Evolutionary conservation across 2,329 filamentous ascomycete genomes (phyloP).

Genomic region (Dactylellina parvicollis): DNA sequence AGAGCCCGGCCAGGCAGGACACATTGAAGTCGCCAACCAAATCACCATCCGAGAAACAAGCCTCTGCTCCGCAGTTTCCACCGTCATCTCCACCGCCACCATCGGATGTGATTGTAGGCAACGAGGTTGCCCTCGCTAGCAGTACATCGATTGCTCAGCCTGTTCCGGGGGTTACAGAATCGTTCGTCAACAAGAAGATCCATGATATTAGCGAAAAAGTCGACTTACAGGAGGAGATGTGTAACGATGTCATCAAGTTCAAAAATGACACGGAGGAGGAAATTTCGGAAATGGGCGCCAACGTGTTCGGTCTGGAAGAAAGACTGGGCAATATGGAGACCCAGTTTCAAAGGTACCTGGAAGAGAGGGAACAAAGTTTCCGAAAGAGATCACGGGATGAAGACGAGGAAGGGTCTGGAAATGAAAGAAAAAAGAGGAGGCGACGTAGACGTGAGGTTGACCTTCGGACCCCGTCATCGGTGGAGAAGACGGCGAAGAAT

Average conservation of each 20-base stretch:
- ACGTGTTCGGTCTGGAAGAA: conserved; percentile 48
- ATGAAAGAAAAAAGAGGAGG: conserved; percentile 27
- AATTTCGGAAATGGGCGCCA: conserved; percentile 40
- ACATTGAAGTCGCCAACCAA: conserved; percentile 17
- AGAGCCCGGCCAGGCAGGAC: conserved; percentile 13
- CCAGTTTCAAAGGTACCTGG: conserved; percentile 25
- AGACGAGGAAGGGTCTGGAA: conserved; percentile 24
- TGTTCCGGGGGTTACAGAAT: conserved; percentile 16
- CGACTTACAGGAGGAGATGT: conserved; percentile 50
- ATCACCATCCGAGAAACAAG: neutral
- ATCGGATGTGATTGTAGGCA: neutral
- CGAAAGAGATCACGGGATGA: conserved; percentile 34
- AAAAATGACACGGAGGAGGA: conserved; percentile 49
- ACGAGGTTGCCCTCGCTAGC: neutral
- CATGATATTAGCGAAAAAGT: conserved; percentile 50
- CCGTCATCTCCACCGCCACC: conserved; percentile 9
- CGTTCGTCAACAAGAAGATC: conserved; percentile 39
- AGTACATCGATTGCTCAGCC: neutral
- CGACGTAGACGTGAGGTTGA: conserved; percentile 29
- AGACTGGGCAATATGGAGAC: conserved; percentile 33
- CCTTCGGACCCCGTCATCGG: conserved; percentile 19
- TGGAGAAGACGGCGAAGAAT: conserved; percentile 29
- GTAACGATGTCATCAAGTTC: conserved; percentile 46
- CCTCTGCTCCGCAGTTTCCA: neutral
- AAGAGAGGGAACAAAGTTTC: conserved; percentile 44